Evolutionary conservation across 768 basidiomycete genomes (phyloP), one percentile per base, ranked within the genome.

Genomic region (Podaxis sp.): DNA sequence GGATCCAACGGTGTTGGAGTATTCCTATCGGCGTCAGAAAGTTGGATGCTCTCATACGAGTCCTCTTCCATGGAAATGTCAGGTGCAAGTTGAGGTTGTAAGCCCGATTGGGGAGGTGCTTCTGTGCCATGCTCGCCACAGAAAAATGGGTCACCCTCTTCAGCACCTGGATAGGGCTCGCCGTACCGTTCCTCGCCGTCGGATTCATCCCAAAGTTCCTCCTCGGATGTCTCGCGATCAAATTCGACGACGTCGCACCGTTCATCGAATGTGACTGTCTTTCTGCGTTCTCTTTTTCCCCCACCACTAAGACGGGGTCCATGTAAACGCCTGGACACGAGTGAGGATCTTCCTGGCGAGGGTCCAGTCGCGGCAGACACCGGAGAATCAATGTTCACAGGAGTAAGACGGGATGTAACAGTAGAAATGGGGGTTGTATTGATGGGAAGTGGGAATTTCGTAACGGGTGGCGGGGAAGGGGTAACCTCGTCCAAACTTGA

Each of bases 181-280:
- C 66, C 68, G 32, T 71, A 62, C 46, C 69, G 71, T 18, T 67
- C 74, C 7, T 67, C 71, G n/a, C 68, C 66, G 28, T 69, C 66
- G n/a, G 64, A 66, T 25, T 53, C 64, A 3, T 70, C 71, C 37
- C 68, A 66, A 9, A 62, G 64, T 37, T 75, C 71, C 36, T 75
- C 71, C 21, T 71, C 70, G 6, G 59, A 61, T 11, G 59, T 61
- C 16, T 89, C 88, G 18, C 80, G 74, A 59, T 90, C 87, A 68
- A 91, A 92, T 68, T 93, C 91, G 32, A 93, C 72, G 10, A 95
- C 91, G 62, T 94, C 91, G 64, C 89, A 90, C 10, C 84, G 80
- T 63, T 90, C 88, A 69, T 88, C 82, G 61, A 90, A 95, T 1
- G 84, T 89, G 27, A 95, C 93, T 0, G 84, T 92, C 71, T 92